phyloP scores from a whole-genome alignment of 495 filamentous ascomycete genomes.

The Lophium mytilinum region DNA sequence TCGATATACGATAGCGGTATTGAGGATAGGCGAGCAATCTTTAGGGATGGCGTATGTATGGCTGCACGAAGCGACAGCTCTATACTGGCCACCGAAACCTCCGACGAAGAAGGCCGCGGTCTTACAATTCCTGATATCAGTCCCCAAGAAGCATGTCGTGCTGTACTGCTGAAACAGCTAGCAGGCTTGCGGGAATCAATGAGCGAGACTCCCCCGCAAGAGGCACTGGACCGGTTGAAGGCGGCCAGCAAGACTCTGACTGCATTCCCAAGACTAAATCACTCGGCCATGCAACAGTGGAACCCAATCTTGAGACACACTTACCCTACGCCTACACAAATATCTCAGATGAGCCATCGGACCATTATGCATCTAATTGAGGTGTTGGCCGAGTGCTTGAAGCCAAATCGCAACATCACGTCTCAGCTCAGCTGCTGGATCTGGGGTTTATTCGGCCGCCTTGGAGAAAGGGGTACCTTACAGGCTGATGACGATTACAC shows the following conservation, averaged over 20 bases:
- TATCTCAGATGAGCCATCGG: constrained; percentile 59
- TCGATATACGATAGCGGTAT: constrained; percentile 23
- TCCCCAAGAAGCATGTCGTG: constrained; percentile 54
- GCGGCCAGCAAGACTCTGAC: background rate
- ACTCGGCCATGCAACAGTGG: constrained; percentile 42
- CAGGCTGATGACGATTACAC: constrained; percentile 48
- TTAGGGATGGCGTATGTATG: constrained; percentile 64
- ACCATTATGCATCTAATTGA: constrained; percentile 50
- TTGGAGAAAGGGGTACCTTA: constrained; percentile 51
- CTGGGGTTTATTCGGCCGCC: constrained; percentile 52
- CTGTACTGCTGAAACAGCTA: constrained; percentile 54
- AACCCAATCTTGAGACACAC: constrained; percentile 43
- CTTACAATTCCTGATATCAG: constrained; percentile 11
- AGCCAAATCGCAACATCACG: constrained; percentile 39
- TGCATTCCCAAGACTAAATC: constrained; percentile 35
- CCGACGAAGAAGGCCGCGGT: constrained; percentile 12
- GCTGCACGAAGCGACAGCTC: constrained; percentile 38
- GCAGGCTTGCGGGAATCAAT: constrained; percentile 42
- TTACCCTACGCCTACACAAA: constrained; percentile 58
- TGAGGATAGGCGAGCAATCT: constrained; percentile 51
- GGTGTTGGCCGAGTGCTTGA: constrained; percentile 35
- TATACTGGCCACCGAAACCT: constrained; percentile 4
- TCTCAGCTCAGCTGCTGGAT: constrained; percentile 50
- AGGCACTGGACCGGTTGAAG: background rate
- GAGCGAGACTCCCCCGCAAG: background rate